Base-by-base conservation (phyloP, 2,329 filamentous ascomycete species). In the Zasmidium citrigriseum region DNA sequence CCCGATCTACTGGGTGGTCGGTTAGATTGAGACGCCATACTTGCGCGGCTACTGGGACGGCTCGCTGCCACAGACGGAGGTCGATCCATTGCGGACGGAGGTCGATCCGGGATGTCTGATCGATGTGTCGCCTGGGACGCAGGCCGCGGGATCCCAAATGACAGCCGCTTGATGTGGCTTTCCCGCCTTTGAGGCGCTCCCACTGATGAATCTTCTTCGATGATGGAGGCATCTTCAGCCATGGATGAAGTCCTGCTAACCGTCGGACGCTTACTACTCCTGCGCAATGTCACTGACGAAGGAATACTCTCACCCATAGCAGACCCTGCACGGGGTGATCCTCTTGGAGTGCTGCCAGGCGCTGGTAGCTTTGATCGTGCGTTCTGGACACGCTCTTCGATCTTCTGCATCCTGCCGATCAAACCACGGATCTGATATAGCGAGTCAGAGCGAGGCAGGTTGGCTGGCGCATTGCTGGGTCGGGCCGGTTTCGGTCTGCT, bases 351-450 rank as follows among this genome's bases (percentile, higher is more conserved):
- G 0, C 89, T 95, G 55, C 81, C 83, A 7, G 93, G 91, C 1
- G 89, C 91, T 2, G 95, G 95, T 20, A 99, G 84, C 76, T 95
- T 96, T 41, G 93, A 97, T 66, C 92, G 87, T 18, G 89, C 95
- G 22, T 89, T 91, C 61, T 98, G 92, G 10, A 99, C 93, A 46
- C 95, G 86, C 63, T 95, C 91, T 74, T 98, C 95, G 61, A 99
- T 87, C 66, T 91, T 90, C 76, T 97, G 91, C 92, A 98, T 97
- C 77, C 98, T 95, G 24, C 91, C 93, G 58, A 96, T 96, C 64
- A 99, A 86, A 25, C 89, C 89, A 64, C 93, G 91, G 70, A 99
- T 96, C 73, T 99, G 95, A 65, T 90, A 89, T 51, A 99, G 85
- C 1, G 95, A 98, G 62, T 84, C 83, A 25, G 86, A 87, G 60